Evolutionary conservation across 2,329 filamentous ascomycete species (phyloP).

Genomic region (Torrubiella hemipterigena): DNA sequence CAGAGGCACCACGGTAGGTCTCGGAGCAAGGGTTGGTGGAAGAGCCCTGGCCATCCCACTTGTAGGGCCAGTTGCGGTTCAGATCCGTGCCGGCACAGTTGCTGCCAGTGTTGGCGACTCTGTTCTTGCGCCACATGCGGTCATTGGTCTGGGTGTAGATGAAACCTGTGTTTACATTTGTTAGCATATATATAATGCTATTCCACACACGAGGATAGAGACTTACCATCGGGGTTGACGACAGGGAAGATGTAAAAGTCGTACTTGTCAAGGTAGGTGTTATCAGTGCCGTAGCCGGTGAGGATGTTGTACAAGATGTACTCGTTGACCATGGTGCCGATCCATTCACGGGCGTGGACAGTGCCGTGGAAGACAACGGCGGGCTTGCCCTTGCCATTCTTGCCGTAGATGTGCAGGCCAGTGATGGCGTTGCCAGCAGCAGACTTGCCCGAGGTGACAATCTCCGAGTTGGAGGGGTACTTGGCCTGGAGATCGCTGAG

Average conservation of each 20-base stretch:
- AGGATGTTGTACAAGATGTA: slow-evolving; percentile 39
- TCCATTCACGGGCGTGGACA: slow-evolving; percentile 50
- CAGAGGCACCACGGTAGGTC: slow-evolving; percentile 30
- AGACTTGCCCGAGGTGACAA: slow-evolving; percentile 36
- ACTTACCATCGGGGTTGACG: slow-evolving; percentile 46
- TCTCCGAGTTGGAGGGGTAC: slow-evolving; percentile 31
- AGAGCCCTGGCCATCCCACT: slow-evolving; percentile 36
- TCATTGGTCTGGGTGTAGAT: slow-evolving; percentile 43
- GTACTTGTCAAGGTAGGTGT: slow-evolving; percentile 42
- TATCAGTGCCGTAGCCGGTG: slow-evolving; percentile 27
- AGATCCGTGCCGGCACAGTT: slow-evolving; percentile 40
- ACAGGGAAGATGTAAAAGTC: slow-evolving; percentile 56
- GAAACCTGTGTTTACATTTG: slow-evolving; percentile 30
- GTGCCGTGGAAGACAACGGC: slow-evolving; percentile 45
- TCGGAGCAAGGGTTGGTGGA: slow-evolving; percentile 39
- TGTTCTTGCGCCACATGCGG: slow-evolving; percentile 52
- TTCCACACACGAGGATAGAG: neutral
- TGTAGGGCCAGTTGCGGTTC: slow-evolving; percentile 49
- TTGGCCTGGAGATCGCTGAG: slow-evolving; percentile 29
- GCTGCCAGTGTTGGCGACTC: slow-evolving; percentile 25
- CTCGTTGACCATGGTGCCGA: slow-evolving; percentile 41
- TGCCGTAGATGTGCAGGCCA: slow-evolving; percentile 46
- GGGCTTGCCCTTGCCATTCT: slow-evolving; percentile 29
- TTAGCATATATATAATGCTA: neutral
- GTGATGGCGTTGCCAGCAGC: slow-evolving; percentile 41